These are phyloP conservation scores for Starmerella khaoyaiensis DNA, from an alignment of 805 yeast species.

Conservation along the genomic window DNA sequence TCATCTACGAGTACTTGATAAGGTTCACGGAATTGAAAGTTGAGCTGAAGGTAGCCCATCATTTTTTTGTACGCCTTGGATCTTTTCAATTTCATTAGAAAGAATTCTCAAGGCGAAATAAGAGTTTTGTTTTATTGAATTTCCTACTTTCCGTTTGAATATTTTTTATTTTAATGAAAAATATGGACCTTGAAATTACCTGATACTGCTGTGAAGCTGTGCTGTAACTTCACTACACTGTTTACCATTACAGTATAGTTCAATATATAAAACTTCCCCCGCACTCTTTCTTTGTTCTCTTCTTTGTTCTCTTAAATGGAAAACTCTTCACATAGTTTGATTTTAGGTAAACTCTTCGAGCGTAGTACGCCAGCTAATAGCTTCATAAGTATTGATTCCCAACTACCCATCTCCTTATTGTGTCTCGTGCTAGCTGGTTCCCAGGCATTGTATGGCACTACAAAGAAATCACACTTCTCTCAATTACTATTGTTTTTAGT, in stretches of 20 bases:
- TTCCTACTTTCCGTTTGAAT: too few species aligned
- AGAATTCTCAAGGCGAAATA: too few species aligned
- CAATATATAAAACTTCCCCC: too few species aligned
- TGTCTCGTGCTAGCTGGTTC: conserved; percentile 11
- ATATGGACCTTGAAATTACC: too few species aligned
- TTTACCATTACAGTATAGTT: too few species aligned
- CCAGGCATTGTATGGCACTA: background rate
- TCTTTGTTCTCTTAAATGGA: too few species aligned
- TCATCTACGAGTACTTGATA: conserved; percentile 84
- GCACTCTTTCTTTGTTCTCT: too few species aligned
- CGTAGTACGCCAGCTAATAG: conserved; percentile 18
- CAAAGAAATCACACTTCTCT: background rate
- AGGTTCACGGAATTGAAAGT: conserved; percentile 88
- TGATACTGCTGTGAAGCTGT: too few species aligned
- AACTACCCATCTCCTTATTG: conserved; percentile 19
- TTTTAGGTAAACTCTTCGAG: conserved; percentile 7
- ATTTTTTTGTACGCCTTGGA: conserved; percentile 90
- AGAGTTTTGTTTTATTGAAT: too few species aligned
- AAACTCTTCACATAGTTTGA: too few species aligned
- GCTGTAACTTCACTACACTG: too few species aligned
- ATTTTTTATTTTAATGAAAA: background rate
- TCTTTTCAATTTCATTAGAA: conserved; percentile 81
- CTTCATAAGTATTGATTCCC: conserved; percentile 21
- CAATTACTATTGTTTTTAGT: conserved; percentile 10
- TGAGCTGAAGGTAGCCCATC: conserved; percentile 68